Percentiles rank a stretch among this genome's conserved stretches.
phyloP scores from a whole-genome alignment of 371 early-diverging fungal species.

The Neoconidiobolus thromboides region DNA sequence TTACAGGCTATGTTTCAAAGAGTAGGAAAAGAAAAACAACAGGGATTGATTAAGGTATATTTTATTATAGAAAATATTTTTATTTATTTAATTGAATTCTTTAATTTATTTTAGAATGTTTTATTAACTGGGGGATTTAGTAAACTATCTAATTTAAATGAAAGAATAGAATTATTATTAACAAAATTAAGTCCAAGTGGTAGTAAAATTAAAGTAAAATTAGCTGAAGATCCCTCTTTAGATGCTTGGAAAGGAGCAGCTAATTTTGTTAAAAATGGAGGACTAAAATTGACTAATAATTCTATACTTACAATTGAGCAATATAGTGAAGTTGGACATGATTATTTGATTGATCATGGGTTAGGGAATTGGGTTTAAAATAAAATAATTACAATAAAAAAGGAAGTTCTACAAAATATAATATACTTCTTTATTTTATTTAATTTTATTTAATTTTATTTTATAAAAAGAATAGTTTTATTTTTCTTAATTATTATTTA shows the following conservation, averaged over 20 bases:
- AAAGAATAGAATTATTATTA: conserved; percentile 36
- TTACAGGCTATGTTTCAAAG: conserved; percentile 42
- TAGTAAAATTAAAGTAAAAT: conserved; percentile 28
- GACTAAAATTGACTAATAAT: conserved; percentile 14
- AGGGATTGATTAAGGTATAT: conserved; percentile 3
- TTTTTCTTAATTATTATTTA: no score
- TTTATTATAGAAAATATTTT: no score
- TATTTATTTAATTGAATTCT: no score
- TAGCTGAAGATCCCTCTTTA: conserved; percentile 44
- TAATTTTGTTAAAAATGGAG: conserved; percentile 21
- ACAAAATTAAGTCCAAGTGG: conserved; percentile 38
- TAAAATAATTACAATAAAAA: neutral
- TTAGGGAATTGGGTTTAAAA: conserved; percentile 32
- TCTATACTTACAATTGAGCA: conserved; percentile 30
- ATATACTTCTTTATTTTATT: no score
- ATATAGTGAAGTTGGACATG: conserved; percentile 65
- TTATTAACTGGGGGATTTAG: conserved; percentile 65
- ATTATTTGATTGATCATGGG: conserved; percentile 65
- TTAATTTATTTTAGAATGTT: conserved; percentile 23
- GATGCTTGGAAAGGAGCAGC: conserved; percentile 84
- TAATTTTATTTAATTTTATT: no score
- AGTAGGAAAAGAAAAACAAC: conserved; percentile 23
- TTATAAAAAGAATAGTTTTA: no score
- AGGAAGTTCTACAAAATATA: no score
- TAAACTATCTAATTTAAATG: conserved; percentile 33